Conservation (phyloP, 1,284 basidiomycete genomes). For the Volvariella surrecta region DNA sequence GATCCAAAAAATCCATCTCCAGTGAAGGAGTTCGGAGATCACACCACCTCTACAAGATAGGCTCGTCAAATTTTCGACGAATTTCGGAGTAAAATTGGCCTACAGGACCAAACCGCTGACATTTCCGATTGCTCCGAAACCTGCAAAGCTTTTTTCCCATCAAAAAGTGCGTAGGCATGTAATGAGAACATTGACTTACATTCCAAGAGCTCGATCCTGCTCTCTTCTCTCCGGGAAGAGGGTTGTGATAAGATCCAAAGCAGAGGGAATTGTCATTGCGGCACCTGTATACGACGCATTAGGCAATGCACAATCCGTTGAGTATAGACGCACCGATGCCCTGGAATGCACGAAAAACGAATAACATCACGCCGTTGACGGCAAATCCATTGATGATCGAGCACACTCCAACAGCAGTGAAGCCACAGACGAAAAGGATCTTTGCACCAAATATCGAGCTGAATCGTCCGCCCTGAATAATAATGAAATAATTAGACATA, state of each 20-base stretch:
- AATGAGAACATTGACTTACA: slow-evolving; percentile 4
- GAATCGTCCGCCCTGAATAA: slow-evolving; percentile 10
- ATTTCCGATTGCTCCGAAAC: slow-evolving; percentile 12
- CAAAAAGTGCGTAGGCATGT: not conserved
- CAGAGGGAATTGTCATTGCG: slow-evolving; percentile 13
- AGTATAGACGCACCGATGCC: slow-evolving; percentile 9
- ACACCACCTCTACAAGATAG: slow-evolving; percentile 10
- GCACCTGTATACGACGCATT: slow-evolving; percentile 8
- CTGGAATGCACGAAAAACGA: slow-evolving; percentile 13
- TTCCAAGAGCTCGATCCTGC: slow-evolving; percentile 11
- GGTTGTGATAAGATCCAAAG: slow-evolving; percentile 11
- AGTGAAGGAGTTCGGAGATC: slow-evolving; percentile 10
- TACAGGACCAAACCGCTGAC: slow-evolving; percentile 12
- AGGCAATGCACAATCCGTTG: too few relatives aligned
- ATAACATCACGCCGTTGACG: slow-evolving; percentile 11
- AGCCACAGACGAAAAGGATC: slow-evolving; percentile 11
- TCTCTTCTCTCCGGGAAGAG: slow-evolving; percentile 10
- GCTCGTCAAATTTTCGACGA: not conserved
- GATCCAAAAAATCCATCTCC: slow-evolving; percentile 14
- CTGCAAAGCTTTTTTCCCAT: slow-evolving; percentile 9
- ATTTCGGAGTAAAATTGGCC: not conserved
- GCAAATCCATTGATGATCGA: slow-evolving; percentile 13
- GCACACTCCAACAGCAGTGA: slow-evolving; percentile 9
- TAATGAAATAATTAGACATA: not conserved
- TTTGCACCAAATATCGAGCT: slow-evolving; percentile 12